These are phyloP conservation scores for Mallotus japonicus DNA, from an alignment of 441 rosid species.

Conservation along the genomic window DNA sequence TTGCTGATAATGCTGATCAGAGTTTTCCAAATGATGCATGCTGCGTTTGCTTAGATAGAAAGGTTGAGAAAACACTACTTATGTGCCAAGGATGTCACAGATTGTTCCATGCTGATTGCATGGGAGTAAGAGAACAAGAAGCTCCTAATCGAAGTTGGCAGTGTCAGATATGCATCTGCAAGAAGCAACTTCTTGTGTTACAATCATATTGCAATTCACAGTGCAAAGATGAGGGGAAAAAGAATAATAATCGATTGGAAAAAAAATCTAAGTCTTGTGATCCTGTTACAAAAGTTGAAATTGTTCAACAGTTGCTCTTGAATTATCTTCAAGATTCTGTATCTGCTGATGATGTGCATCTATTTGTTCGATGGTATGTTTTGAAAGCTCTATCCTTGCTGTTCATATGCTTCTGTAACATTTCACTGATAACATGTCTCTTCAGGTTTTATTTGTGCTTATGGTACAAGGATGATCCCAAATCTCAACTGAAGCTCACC, in stretches of 20 bases:
- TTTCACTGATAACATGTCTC: constrained; percentile 25
- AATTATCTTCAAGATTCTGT: constrained; percentile 88
- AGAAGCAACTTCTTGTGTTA: constrained; percentile 85
- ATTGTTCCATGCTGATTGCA: constrained; percentile 88
- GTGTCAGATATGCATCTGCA: constrained; percentile 81
- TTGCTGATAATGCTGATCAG: constrained; percentile 42
- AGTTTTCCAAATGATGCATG: constrained; percentile 57
- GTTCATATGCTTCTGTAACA: constrained; percentile 28
- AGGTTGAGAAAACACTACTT: constrained; percentile 56
- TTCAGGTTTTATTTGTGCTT: constrained; percentile 95
- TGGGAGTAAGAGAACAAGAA: constrained; percentile 81
- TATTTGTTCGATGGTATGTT: constrained; percentile 88
- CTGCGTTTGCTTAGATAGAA: constrained; percentile 68
- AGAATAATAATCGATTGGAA: constrained; percentile 25
- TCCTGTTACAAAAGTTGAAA: constrained; percentile 62
- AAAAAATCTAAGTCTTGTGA: constrained; percentile 43
- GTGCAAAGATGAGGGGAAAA: constrained; percentile 45
- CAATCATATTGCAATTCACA: constrained; percentile 74
- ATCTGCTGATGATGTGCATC: constrained; percentile 76
- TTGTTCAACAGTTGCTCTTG: constrained; percentile 85
- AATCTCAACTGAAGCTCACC: constrained; percentile 62
- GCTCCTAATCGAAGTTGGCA: constrained; percentile 68
- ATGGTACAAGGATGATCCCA: constrained; percentile 94
- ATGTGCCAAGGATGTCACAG: constrained; percentile 80
- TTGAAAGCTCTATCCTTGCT: constrained; percentile 20